Percentiles rank a stretch among this genome's conserved stretches.
phyloP scores from a whole-genome alignment of 2,329 filamentous ascomycete species.

The Colletotrichum destructivum region DNA sequence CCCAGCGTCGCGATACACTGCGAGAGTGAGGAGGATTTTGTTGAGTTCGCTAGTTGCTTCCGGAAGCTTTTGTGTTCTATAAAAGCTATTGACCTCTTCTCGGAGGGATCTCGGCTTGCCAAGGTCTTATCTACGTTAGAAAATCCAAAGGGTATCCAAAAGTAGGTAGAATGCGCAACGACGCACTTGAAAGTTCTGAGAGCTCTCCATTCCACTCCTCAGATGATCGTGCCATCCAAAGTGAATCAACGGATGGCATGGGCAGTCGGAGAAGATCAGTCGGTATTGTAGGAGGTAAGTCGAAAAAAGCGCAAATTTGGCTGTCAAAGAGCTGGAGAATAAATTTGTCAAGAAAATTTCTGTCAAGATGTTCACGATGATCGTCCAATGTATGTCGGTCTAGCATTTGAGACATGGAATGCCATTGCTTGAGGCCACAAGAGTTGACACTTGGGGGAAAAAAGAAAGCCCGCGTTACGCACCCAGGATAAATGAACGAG shows the following conservation, averaged over 20 bases:
- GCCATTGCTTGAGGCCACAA: neutral
- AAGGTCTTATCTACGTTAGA: neutral
- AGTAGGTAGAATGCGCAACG: neutral
- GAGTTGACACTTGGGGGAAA: neutral
- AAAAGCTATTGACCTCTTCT: neutral
- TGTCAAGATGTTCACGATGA: neutral
- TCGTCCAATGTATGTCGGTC: neutral
- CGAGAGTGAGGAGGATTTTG: neutral
- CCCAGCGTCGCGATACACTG: neutral
- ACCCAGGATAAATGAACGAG: constrained; percentile 1
- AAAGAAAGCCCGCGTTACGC: neutral
- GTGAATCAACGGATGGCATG: neutral
- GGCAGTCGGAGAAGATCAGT: constrained; percentile 11
- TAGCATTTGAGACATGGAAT: neutral
- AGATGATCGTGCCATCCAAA: neutral
- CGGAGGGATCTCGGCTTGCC: neutral
- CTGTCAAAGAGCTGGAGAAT: neutral
- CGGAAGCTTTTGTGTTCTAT: neutral
- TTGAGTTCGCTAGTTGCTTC: neutral
- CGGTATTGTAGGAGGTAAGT: constrained; percentile 10
- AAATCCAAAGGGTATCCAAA: neutral
- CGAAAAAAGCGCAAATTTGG: constrained; percentile 12
- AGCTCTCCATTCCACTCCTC: neutral
- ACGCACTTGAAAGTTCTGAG: neutral
- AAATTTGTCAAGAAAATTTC: neutral